These are phyloP conservation scores for Adiantum capillusveneris DNA, from an alignment of 75 land plant species.

Conservation along the genomic window DNA sequence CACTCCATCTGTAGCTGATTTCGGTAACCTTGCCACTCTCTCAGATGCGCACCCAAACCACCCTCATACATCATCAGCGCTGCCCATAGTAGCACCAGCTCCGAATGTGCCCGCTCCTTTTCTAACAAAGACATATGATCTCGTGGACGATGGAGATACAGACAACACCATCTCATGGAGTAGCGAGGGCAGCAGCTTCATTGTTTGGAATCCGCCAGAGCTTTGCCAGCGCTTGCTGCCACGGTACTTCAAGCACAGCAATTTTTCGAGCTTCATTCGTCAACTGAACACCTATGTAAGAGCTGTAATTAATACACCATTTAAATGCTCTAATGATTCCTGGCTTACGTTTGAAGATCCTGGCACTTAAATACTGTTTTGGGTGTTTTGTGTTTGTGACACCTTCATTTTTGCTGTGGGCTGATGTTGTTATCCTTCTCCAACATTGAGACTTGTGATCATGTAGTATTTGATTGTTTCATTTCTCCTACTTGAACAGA, in stretches of 20 bases:
- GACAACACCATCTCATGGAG: background rate
- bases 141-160: background rate
- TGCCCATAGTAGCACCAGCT: too few relatives aligned
- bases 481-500: too few relatives aligned
- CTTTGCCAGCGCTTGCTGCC: background rate
- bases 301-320: background rate
- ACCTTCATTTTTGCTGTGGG: slow-evolving; percentile 36
- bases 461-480: too few relatives aligned
- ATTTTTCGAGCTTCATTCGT: background rate
- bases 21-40: background rate
- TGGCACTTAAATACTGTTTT: slow-evolving; percentile 43
- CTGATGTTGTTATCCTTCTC: slow-evolving; percentile 35
- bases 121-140: background rate
- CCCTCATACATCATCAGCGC: background rate
- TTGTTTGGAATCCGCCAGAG: background rate
- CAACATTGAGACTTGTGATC: too few relatives aligned
- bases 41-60: background rate
- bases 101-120: background rate
- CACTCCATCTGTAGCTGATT: too few relatives aligned
- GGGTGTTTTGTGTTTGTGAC: slow-evolving; percentile 48
- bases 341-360: slow-evolving; percentile 6
- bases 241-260: background rate
- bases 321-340: background rate
- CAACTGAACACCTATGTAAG: background rate
- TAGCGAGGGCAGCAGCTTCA: background rate